These are phyloP conservation scores for Warburgia ugandensis DNA, from an alignment of 164 flowering plant species.

Conservation along the genomic window DNA sequence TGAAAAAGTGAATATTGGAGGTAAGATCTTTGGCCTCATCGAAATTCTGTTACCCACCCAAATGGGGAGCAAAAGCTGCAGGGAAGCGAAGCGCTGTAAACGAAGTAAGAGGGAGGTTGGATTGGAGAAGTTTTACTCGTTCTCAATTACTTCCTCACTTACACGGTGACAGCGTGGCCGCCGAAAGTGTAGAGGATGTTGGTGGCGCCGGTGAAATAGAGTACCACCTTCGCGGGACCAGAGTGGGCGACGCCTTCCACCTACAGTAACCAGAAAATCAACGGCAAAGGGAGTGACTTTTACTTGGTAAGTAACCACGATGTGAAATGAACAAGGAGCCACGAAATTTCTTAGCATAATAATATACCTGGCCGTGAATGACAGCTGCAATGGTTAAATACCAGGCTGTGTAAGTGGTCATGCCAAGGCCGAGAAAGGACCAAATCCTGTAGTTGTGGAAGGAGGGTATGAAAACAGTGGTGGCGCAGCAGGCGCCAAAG, in stretches of 20 bases:
- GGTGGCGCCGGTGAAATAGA: conserved; percentile 94
- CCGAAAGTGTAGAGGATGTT: conserved; percentile 92
- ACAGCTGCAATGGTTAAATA: conserved; percentile 74
- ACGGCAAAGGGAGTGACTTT: too few species aligned
- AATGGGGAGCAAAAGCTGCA: conserved; percentile 10
- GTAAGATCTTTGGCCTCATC: too few species aligned
- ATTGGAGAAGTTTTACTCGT: too few species aligned
- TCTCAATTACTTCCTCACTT: too few species aligned
- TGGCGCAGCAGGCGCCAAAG: conserved; percentile 96
- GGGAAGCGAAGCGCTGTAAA: conserved; percentile 3
- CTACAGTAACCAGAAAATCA: conserved; percentile 26
- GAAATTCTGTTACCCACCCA: too few species aligned
- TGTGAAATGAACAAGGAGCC: too few species aligned
- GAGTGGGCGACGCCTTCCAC: conserved; percentile 62
- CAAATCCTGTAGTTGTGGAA: conserved; percentile 93
- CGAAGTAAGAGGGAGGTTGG: conserved; percentile 4
- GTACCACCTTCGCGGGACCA: conserved; percentile 62
- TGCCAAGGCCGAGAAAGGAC: conserved; percentile 91
- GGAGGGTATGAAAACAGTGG: conserved; percentile 92
- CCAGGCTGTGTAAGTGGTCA: conserved; percentile 99
- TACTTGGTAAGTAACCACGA: too few species aligned
- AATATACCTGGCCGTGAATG: conserved; percentile 70
- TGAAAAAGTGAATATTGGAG: too few species aligned
- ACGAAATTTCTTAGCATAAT: too few species aligned
- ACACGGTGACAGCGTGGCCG: conserved; percentile 93